These are phyloP conservation scores for Heritiera fomes DNA, from an alignment of 345 rosid genomes.

Conservation along the genomic window DNA sequence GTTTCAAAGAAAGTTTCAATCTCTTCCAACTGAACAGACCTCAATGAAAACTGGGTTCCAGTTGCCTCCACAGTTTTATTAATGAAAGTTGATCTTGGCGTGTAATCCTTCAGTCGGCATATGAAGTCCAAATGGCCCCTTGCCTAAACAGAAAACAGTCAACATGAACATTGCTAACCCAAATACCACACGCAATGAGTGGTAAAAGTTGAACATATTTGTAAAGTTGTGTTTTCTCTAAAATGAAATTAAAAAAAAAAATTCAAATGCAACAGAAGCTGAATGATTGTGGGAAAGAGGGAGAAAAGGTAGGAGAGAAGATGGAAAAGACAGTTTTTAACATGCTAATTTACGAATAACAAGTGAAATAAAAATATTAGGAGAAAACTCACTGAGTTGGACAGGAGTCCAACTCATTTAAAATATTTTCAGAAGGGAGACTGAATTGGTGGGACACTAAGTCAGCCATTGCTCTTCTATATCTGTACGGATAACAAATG, in stretches of 20 bases:
- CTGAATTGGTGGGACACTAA: background rate
- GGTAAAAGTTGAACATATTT: background rate
- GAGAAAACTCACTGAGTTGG: background rate
- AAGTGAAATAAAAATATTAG: background rate
- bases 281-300: background rate
- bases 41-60: conserved; percentile 49
- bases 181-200: background rate
- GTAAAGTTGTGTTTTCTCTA: too few relatives aligned
- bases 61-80: conserved; percentile 53
- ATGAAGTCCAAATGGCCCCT: conserved; percentile 68
- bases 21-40: conserved; percentile 29
- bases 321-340: background rate
- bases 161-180: background rate
- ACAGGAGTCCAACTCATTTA: background rate
- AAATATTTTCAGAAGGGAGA: background rate
- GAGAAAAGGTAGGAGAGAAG: background rate
- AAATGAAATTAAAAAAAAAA: background rate
- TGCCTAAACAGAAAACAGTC: conserved; percentile 42
- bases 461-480: background rate
- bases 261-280: background rate
- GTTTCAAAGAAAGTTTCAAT: conserved; percentile 12
- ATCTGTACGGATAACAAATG: background rate
- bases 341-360: background rate
- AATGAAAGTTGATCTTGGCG: conserved; percentile 58
- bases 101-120: conserved; percentile 64